Base-by-base conservation (phyloP, 306 rosid species). In the Dryas drummondii region DNA sequence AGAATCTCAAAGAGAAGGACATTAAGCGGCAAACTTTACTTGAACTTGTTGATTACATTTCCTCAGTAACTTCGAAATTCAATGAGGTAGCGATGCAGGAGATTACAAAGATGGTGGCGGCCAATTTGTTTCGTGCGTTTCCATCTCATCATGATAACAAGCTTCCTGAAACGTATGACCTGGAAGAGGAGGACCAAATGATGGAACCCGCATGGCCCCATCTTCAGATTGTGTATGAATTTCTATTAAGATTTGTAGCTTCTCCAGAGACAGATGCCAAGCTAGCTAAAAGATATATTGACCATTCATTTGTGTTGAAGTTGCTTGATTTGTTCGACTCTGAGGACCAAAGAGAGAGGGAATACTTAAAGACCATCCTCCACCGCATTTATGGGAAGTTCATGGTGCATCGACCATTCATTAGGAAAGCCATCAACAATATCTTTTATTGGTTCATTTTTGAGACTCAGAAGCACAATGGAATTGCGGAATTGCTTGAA, bases 341-440 rank as follows among this genome's bases (percentile, higher is more conserved):
- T 1, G 88, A 86, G 88, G 92, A 88, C 72, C 92, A 84, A 66
- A 78, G 92, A 76, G 92, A 88, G 84, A 84, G 92, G 81, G 92
- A 86, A 47, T 88, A 84, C 87, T 74, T 88, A 50, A 88, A 88
- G 81, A 86, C 85, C 0, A 88, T 88, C 70, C 88, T 88, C 58
- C 92, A 88, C 56, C 87, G 90, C 7, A 59, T 88, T 56, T 88
- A 88, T 60, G 90, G 88, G 80, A 88, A 88, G 83, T 85, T 87
- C 82, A 87, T 85, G 91, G 91, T 87, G 76, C 89, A 87, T 72
- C 79, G 92, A 5, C 90, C 90, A 3, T 86, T 82, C 86, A 88
- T 88, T 76, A 80, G 92, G 79, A 88, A 86, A 73, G 87, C 88
- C 41, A 84, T 86, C 81, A 88, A 82, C 81, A 80, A 88, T 72